Evolutionary conservation across 139 green algal species (phyloP), one percentile per base, ranked within the genome.

Genomic region (Desmodesmus armatus): DNA sequence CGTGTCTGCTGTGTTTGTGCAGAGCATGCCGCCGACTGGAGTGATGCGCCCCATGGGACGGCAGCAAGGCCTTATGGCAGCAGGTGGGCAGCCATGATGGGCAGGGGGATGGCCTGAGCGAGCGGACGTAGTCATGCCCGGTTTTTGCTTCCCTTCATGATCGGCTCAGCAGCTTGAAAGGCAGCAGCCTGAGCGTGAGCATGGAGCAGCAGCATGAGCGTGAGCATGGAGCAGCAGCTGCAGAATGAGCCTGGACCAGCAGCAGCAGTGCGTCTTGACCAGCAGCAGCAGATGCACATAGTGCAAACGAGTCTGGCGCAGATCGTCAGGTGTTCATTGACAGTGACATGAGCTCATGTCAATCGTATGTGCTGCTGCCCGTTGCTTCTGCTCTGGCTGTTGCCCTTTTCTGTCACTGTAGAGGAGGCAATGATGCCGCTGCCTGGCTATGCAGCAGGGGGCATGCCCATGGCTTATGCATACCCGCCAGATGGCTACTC

Each of bases 361-460:
- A 5, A 21, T 78, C 19, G 15, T 55, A 3, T 33, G 5, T 5
- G 6, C 43, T 58, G 23, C 21, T 78, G 25, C 41, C 29, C 69
- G 15, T 31, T 83, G 35, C 29, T 9, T 40, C n/a, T 47, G 1
- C 7, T 71, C 1, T 13, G 41, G 44, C 47, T 80, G 73, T 44
- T 35, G 23, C 17, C 21, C 7, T 15, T 72, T 37, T 11, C 43
- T 80, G 43, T n/a, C 35, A n/a, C 44, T 80, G 73, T 47, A 37
- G 40, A 84, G 29, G 43, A 40, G 17, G 76, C 76, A 29, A 82
- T 82, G 76, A 55, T n/a, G 7, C 78, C 41, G 13, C 76, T 84
- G 78, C 78, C 43, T 3, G 78, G 78, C 39, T 84, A 84, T 65
- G 63, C 78, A 53, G 78, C 78, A 60, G 78, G 78, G 41, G 65